These are phyloP conservation scores for Daldinia grandis DNA, from an alignment of 495 filamentous ascomycete genomes.

Conservation along the genomic window DNA sequence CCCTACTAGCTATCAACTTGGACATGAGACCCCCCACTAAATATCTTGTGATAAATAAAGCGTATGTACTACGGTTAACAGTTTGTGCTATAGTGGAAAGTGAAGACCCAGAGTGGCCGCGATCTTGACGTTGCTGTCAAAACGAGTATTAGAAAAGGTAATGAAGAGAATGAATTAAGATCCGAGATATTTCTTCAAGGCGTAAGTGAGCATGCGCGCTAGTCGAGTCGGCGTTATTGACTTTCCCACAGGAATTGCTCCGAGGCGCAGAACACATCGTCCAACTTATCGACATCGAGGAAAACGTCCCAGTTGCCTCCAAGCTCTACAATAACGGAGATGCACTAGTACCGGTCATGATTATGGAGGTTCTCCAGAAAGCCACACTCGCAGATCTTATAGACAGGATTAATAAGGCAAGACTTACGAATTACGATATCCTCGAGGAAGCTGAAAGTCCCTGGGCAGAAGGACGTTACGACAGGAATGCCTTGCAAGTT, in stretches of 20 bases:
- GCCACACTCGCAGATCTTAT: constrained; percentile 3
- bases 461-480: not conserved
- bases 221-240: not conserved
- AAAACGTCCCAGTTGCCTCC: not conserved
- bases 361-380: constrained; percentile 12
- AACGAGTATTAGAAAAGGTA: not conserved
- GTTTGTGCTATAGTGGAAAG: constrained; percentile 6
- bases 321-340: not conserved
- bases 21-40: not conserved
- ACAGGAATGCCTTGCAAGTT: not conserved
- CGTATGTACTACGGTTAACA: not conserved
- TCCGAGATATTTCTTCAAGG: not conserved
- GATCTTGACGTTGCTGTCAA: not conserved
- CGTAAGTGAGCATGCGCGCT: not conserved
- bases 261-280: not conserved
- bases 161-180: not conserved
- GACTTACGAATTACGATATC: not conserved
- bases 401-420: constrained; percentile 1
- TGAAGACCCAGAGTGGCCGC: not conserved
- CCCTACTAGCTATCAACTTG: not conserved
- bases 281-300: constrained; percentile 2
- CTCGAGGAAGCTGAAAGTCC: not conserved
- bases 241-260: not conserved
- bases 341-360: not conserved
- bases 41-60: not conserved